These are phyloP conservation scores for Trichomonas vaginalis DNA, from an alignment of 208 protist genomes.

Conservation along the genomic window DNA sequence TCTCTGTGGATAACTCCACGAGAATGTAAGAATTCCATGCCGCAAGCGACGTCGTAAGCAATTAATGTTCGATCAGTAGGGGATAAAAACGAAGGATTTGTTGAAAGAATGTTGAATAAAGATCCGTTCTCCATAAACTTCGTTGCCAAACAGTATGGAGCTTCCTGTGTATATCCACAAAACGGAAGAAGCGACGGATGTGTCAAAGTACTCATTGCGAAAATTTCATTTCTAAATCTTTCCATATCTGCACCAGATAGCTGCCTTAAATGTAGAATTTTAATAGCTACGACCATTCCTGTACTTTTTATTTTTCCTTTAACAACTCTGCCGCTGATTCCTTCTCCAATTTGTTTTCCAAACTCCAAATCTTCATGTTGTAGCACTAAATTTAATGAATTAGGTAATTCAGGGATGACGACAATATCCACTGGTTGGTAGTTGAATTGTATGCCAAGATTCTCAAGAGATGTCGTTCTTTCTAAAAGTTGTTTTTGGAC, in stretches of 20 bases:
- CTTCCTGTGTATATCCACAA: background rate
- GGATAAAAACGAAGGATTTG: background rate
- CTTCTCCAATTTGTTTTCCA: background rate
- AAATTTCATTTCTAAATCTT: background rate
- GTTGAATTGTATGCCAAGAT: background rate
- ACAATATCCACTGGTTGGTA: background rate
- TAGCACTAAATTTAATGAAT: background rate
- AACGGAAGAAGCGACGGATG: background rate
- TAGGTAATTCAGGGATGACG: background rate
- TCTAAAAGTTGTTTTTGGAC: background rate
- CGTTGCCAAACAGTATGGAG: background rate
- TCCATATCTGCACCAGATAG: background rate
- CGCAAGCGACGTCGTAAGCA: slow-evolving; percentile 31
- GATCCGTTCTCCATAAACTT: background rate
- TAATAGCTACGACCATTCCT: background rate
- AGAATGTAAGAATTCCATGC: slow-evolving; percentile 40
- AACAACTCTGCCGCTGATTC: background rate
- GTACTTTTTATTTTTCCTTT: background rate
- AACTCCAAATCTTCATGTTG: background rate
- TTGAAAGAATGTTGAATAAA: background rate
- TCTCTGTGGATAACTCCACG: slow-evolving; percentile 40
- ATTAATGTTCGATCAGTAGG: slow-evolving; percentile 19
- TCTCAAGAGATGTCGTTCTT: background rate
- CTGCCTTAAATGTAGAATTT: background rate
- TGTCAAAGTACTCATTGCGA: background rate